A percentile compares a stretch with the other conserved stretches of the same genome.
These are phyloP conservation scores for Cryptomeria japonica DNA, from an alignment of 75 land plant species.

Conservation along the genomic window DNA sequence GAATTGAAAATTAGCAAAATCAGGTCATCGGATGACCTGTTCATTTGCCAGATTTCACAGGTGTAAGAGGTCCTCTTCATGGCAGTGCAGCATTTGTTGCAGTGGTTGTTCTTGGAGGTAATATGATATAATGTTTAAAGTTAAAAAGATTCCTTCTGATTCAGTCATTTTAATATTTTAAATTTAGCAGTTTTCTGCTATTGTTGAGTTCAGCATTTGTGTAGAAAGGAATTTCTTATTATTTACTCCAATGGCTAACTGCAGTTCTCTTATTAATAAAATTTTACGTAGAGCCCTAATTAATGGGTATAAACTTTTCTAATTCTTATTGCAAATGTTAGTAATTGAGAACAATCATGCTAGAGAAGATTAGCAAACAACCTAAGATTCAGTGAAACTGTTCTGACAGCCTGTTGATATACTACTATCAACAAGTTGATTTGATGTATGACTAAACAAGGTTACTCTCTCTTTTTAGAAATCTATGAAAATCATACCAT, in stretches of 20 bases:
- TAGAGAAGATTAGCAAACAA: neutral
- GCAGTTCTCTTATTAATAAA: neutral
- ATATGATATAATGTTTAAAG: neutral
- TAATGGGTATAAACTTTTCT: neutral
- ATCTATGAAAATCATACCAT: no score
- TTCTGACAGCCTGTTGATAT: neutral
- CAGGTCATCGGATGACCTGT: neutral
- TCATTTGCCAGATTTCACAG: neutral
- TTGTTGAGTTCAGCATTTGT: neutral
- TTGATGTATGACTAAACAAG: no score
- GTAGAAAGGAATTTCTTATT: neutral
- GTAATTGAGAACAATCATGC: neutral
- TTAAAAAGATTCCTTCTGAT: neutral
- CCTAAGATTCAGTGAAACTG: neutral
- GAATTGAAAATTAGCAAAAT: neutral
- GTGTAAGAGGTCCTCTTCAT: neutral
- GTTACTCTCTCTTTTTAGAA: no score
- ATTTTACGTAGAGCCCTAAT: neutral
- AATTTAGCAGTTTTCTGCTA: neutral
- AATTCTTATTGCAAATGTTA: neutral
- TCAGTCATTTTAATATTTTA: neutral
- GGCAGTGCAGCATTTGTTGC: neutral
- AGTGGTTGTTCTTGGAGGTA: conserved; percentile 1
- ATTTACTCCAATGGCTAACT: neutral
- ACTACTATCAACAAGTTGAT: no score